Evolutionary conservation across 148 eudicot species (phyloP).

Genomic region (Linanthus parryae): DNA sequence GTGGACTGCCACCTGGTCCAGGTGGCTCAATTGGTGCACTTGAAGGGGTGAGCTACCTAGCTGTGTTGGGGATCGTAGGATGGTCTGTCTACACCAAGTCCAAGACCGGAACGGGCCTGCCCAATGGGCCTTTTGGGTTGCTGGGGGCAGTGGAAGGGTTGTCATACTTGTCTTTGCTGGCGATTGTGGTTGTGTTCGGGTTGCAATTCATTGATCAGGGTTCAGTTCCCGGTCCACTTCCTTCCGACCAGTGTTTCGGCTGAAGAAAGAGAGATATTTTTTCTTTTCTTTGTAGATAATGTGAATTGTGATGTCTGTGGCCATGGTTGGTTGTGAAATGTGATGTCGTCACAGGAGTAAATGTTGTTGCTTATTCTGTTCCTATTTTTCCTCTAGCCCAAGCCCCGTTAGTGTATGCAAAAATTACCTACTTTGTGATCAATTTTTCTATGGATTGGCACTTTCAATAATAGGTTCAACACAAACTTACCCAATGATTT

Average conservation of each 20-base stretch:
- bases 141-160: slow-evolving; percentile 93
- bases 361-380: background rate
- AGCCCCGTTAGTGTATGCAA: too few species aligned
- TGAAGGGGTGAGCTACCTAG: slow-evolving; percentile 89
- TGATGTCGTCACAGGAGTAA: too few species aligned
- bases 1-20: slow-evolving; percentile 96
- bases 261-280: slow-evolving; percentile 17
- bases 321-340: background rate
- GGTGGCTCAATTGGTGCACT: slow-evolving; percentile 92
- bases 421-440: too few species aligned
- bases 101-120: slow-evolving; percentile 79
- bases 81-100: slow-evolving; percentile 90
- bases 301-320: too few species aligned
- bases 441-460: too few species aligned
- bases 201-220: slow-evolving; percentile 64
- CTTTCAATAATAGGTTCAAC: too few species aligned
- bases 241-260: slow-evolving; percentile 83
- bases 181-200: slow-evolving; percentile 76
- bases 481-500: too few species aligned
- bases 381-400: too few species aligned
- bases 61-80: slow-evolving; percentile 62
- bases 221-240: slow-evolving; percentile 86
- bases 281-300: background rate
- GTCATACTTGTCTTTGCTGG: slow-evolving; percentile 72
- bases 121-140: slow-evolving; percentile 84